Base-by-base conservation (phyloP, 768 basidiomycete genomes). In the Boletus fagicola region DNA sequence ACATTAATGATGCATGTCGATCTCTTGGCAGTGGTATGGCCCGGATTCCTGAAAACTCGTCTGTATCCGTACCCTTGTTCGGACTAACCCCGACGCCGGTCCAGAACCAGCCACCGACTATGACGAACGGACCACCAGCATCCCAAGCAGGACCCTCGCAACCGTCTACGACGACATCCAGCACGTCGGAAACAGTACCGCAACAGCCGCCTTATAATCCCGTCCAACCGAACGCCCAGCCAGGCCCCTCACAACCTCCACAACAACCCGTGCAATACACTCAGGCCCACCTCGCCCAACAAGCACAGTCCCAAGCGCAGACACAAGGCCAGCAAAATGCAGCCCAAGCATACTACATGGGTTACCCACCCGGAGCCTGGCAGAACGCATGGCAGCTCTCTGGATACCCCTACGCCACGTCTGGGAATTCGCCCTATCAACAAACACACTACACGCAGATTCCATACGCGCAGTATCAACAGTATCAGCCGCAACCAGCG, bases 121-220 rank as follows among this genome's bases (percentile, higher is more conserved):
- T 77, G 77, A 73, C 74, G 39, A 74, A 72, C 59, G 77, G 75
- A 49, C 75, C 75, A 30, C 75, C 76, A 38, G 62, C 78, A 5
- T 70, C 74, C 12, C 76, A 75, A 50, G 75, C 81, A 22, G 76
- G 75, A 9, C 72, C 77, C 20, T 75, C 78, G 18, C 65, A 68
- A 24, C 39, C 40, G 30, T 20, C 64, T 13, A 28, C 61, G 33
- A 43, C 57, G 35, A 38, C 53, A 4, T 46, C 62, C 33, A 56
- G 16, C 49, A n/a, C 54, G 16, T 51, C 59, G 5, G 64, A 63
- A 54, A 46, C 56, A 4, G 26, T 46, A 28, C 26, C 39, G 10
- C 56, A 58, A 39, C 62, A 54, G 18, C 28, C 61, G 26, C 63
- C 56, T 57, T 49, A 57, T 51, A 52, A 50, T 52, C 33, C 63